Percentiles rank a stretch among this genome's conserved stretches.
These are phyloP conservation scores for Paracorniculantispora psalliotae DNA, from an alignment of 2,329 filamentous ascomycete genomes.

Conservation along the genomic window DNA sequence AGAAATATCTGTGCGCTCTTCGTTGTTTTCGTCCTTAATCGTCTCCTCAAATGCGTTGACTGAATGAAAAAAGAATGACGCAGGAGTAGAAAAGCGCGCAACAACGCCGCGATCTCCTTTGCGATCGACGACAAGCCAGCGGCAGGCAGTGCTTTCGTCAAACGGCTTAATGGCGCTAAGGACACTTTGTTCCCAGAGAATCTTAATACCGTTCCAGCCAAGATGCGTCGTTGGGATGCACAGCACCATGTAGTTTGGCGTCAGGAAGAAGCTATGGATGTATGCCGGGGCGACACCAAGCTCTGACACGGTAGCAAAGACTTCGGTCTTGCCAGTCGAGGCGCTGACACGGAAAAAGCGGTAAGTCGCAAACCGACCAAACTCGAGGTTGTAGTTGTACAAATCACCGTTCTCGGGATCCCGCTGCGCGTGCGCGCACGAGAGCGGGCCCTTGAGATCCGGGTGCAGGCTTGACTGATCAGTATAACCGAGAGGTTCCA, in stretches of 20 bases:
- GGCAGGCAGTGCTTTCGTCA: constrained; percentile 49
- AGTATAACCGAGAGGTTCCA: constrained; percentile 66
- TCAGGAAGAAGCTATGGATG: constrained; percentile 78
- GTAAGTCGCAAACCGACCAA: constrained; percentile 55
- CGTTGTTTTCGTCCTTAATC: constrained; percentile 29
- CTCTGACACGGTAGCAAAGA: constrained; percentile 62
- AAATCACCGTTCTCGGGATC: constrained; percentile 70
- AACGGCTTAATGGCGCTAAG: constrained; percentile 63
- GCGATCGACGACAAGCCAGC: constrained; percentile 74
- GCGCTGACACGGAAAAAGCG: constrained; percentile 64
- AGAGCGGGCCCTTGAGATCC: constrained; percentile 59
- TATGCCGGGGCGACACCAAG: constrained; percentile 56
- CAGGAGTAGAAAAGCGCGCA: constrained; percentile 60
- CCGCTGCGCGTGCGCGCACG: constrained; percentile 65
- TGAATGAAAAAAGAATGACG: constrained; percentile 75
- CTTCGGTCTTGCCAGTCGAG: constrained; percentile 58
- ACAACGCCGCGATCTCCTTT: constrained; percentile 57
- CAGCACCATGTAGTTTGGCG: constrained; percentile 64
- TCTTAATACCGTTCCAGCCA: constrained; percentile 49
- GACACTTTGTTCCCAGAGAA: constrained; percentile 63
- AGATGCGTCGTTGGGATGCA: constrained; percentile 67
- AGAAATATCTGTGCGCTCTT: constrained; percentile 43
- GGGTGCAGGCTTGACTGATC: constrained; percentile 60
- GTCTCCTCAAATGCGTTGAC: constrained; percentile 70
- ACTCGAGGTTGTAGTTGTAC: constrained; percentile 75